Percentiles rank a stretch among this genome's conserved stretches.
Evolutionary conservation across 768 basidiomycete species (phyloP).

Genomic region (Collybia sordida): DNA sequence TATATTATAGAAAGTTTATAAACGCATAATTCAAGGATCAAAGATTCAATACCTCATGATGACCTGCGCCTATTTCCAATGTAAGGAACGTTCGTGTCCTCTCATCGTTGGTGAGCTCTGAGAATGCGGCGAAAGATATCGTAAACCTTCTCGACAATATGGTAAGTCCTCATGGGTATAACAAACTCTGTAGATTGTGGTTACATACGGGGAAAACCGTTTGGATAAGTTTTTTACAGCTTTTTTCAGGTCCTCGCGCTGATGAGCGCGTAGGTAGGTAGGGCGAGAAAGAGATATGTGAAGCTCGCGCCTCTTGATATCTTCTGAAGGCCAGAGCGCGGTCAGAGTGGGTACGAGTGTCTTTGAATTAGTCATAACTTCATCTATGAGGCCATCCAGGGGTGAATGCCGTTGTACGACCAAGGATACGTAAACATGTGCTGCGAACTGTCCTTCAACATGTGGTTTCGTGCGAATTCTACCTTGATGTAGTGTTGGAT

Average conservation of each 20-base stretch:
- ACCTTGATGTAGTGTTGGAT: slow-evolving; percentile 84
- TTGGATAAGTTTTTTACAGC: slow-evolving; percentile 56
- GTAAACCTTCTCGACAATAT: slow-evolving; percentile 49
- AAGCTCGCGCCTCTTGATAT: slow-evolving; percentile 41
- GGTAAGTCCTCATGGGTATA: background rate
- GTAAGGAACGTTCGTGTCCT: slow-evolving; percentile 77
- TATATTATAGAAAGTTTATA: slow-evolving; percentile 26
- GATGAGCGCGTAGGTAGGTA: slow-evolving; percentile 75
- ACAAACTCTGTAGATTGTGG: background rate
- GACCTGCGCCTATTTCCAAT: slow-evolving; percentile 82
- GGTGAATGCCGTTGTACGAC: slow-evolving; percentile 38
- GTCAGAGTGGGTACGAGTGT: slow-evolving; percentile 46
- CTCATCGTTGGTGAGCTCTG: slow-evolving; percentile 78
- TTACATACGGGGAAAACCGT: slow-evolving; percentile 44
- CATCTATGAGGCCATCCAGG: slow-evolving; percentile 45
- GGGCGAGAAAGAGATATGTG: slow-evolving; percentile 89
- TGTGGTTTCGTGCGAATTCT: slow-evolving; percentile 73
- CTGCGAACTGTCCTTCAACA: slow-evolving; percentile 83
- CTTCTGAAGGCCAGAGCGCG: slow-evolving; percentile 32
- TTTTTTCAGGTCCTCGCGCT: slow-evolving; percentile 69
- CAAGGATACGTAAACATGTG: slow-evolving; percentile 76
- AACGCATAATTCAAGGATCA: background rate
- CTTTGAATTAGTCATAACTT: slow-evolving; percentile 45
- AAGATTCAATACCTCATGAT: slow-evolving; percentile 55
- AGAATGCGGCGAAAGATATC: slow-evolving; percentile 71